These are phyloP conservation scores for Salinomyces thailandicus DNA, from an alignment of 2,329 filamentous ascomycete genomes.

Conservation along the genomic window DNA sequence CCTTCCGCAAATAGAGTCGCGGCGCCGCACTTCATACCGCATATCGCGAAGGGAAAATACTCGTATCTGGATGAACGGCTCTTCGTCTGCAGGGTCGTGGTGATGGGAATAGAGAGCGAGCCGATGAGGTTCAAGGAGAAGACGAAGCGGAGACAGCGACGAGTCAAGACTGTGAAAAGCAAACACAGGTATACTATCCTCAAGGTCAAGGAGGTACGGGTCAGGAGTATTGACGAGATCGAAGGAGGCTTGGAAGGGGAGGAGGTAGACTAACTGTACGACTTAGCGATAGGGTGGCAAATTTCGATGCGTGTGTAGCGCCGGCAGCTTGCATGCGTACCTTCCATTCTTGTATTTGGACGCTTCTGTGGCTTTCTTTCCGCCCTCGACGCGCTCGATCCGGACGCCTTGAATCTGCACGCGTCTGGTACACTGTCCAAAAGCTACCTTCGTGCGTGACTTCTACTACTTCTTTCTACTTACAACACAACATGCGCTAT, in stretches of 20 bases:
- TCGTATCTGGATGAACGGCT: slow-evolving; percentile 66
- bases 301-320: too few relatives aligned
- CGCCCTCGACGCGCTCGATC: neutral
- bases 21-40: slow-evolving; percentile 30
- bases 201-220: slow-evolving; percentile 68
- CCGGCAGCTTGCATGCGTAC: neutral
- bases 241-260: slow-evolving; percentile 21
- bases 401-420: neutral
- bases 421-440: neutral
- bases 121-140: slow-evolving; percentile 45
- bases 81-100: slow-evolving; percentile 75
- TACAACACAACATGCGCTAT: too few relatives aligned
- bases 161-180: slow-evolving; percentile 65
- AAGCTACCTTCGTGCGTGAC: neutral
- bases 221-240: slow-evolving; percentile 49
- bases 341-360: neutral
- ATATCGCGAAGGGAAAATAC: slow-evolving; percentile 28
- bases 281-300: neutral
- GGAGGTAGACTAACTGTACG: neutral
- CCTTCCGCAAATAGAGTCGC: slow-evolving; percentile 4
- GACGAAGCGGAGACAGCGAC: slow-evolving; percentile 55
- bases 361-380: too few relatives aligned
- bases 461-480: neutral
- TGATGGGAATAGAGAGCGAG: slow-evolving; percentile 73
- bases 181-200: slow-evolving; percentile 87